Conservation (phyloP, 192 early-diverging fungal genomes). For the Coemansia sp. region DNA sequence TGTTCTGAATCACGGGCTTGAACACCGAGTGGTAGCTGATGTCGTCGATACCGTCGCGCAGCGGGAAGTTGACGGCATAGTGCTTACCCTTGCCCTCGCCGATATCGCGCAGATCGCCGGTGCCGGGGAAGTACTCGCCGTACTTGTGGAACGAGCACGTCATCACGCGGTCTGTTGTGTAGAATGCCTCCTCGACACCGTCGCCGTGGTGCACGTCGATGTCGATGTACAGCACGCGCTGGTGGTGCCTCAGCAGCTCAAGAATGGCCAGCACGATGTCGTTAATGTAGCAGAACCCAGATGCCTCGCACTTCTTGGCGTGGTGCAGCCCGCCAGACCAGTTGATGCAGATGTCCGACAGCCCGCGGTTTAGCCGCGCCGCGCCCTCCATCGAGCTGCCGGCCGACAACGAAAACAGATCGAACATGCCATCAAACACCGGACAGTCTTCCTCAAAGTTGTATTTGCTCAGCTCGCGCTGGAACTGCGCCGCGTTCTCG, state of each 20-base stretch:
- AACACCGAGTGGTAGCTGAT: conserved; percentile 89
- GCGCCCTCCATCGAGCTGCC: conserved; percentile 97
- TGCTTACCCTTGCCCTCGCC: conserved; percentile 87
- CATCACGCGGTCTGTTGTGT: conserved; percentile 99
- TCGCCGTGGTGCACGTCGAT: conserved; percentile 99
- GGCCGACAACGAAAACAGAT: conserved; percentile 87
- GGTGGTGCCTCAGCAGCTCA: conserved; percentile 83
- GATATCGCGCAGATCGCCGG: conserved; percentile 93
- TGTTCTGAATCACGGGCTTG: conserved; percentile 76
- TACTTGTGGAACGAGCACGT: conserved; percentile 98
- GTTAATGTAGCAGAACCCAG: conserved; percentile 98
- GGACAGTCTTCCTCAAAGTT: conserved; percentile 98
- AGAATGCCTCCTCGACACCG: conserved; percentile 99
- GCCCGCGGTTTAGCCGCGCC: conserved; percentile 76
- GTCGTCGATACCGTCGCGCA: conserved; percentile 95
- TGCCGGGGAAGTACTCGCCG: conserved; percentile 98
- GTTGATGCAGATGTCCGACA: conserved; percentile 92
- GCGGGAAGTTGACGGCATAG: conserved; percentile 95
- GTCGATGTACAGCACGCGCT: conserved; percentile 95
- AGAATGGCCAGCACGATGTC: conserved; percentile 95
- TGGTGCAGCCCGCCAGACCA: conserved; percentile 98
- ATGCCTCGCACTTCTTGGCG: conserved; percentile 95
- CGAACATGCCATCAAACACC: conserved; percentile 95
- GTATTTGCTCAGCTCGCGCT: conserved; percentile 65
- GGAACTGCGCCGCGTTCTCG: conserved; percentile 68